A percentile compares a stretch with the other conserved stretches of the same genome.
These are phyloP conservation scores for Fraxinus dipetala DNA, from an alignment of 305 asterid species.

Conservation along the genomic window DNA sequence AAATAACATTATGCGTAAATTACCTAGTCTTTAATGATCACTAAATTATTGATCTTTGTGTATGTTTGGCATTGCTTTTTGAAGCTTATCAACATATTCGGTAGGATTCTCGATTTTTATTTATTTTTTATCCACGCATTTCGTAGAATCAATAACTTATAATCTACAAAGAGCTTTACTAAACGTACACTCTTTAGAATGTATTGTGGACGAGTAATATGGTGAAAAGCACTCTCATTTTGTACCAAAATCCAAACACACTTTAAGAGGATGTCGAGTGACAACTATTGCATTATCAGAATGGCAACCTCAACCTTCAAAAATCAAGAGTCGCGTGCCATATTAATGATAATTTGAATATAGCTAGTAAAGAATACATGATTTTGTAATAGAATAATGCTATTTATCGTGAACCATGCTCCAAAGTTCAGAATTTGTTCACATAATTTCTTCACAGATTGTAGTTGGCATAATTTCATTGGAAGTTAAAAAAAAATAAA, in stretches of 20 bases:
- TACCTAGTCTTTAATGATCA: background rate
- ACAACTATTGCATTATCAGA: background rate
- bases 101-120: background rate
- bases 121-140: background rate
- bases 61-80: background rate
- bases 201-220: background rate
- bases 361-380: background rate
- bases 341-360: background rate
- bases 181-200: background rate
- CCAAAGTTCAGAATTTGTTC: too few species aligned
- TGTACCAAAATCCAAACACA: background rate
- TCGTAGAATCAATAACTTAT: background rate
- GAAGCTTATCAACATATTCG: background rate
- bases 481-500: too few species aligned
- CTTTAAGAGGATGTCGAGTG: background rate
- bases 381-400: too few species aligned
- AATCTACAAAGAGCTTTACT: background rate
- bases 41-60: background rate
- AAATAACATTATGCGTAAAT: background rate
- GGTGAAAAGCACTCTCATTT: background rate
- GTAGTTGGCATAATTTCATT: too few species aligned
- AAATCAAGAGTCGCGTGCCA: background rate
- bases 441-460: too few species aligned
- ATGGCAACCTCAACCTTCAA: background rate
- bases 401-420: too few species aligned